Percentiles rank a stretch among this genome's conserved stretches.
Conservation (phyloP, 108 stramenopile species). For the Cyclotella atomus region DNA sequence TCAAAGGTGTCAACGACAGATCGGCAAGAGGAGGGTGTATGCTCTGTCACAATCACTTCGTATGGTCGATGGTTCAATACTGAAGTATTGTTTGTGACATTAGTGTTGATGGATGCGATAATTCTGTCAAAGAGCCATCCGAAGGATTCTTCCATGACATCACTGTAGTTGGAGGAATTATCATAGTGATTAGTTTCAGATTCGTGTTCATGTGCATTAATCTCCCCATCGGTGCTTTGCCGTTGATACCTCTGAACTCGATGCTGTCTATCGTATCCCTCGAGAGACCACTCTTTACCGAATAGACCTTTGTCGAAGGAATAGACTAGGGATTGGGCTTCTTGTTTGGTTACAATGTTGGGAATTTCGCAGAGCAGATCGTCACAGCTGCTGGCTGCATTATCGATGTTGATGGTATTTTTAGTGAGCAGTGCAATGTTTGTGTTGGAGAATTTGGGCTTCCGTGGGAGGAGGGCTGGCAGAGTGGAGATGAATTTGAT, state of each 20-base stretch:
- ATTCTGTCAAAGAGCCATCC: slow-evolving; percentile 47
- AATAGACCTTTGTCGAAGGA: slow-evolving; percentile 28
- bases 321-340: slow-evolving; percentile 21
- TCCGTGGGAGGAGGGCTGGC: too few species aligned
- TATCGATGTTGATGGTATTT: background rate
- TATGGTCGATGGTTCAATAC: slow-evolving; percentile 19
- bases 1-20: slow-evolving; percentile 36
- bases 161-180: background rate
- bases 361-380: slow-evolving; percentile 17
- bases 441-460: slow-evolving; percentile 24
- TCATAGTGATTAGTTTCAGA: background rate
- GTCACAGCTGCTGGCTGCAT: background rate
- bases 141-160: slow-evolving; percentile 23
- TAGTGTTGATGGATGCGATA: background rate
- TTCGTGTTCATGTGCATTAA: slow-evolving; percentile 18
- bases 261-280: slow-evolving; percentile 75
- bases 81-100: background rate
- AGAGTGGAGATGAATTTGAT: background rate
- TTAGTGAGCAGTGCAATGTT: background rate
- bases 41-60: slow-evolving; percentile 43
- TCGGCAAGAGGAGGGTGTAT: slow-evolving; percentile 38
- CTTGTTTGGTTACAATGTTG: slow-evolving; percentile 24
- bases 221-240: too few species aligned
- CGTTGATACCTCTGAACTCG: slow-evolving; percentile 56
- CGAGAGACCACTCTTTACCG: slow-evolving; percentile 44